These are phyloP conservation scores for Bipolaris zeicola DNA, from an alignment of 2,329 filamentous ascomycete species.

Conservation along the genomic window DNA sequence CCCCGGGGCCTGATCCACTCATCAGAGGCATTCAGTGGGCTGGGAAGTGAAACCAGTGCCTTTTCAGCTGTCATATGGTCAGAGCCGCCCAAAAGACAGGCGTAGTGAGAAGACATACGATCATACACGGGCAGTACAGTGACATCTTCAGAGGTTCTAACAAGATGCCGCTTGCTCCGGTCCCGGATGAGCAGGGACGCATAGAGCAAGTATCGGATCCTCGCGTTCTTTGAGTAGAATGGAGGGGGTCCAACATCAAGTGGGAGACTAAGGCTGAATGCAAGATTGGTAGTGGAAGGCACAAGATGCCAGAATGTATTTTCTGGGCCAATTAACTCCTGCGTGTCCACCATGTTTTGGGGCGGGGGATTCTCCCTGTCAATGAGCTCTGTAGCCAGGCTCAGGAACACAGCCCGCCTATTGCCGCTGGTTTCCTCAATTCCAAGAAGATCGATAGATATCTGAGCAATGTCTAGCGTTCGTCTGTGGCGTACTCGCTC, in stretches of 20 bases:
- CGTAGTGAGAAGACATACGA: slow-evolving; percentile 42
- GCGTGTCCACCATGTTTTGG: slow-evolving; percentile 55
- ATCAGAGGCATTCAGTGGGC: slow-evolving; percentile 57
- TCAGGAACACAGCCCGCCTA: slow-evolving; percentile 57
- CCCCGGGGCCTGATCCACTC: slow-evolving; percentile 52
- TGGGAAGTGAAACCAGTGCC: slow-evolving; percentile 59
- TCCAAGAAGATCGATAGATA: slow-evolving; percentile 59
- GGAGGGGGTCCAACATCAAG: slow-evolving; percentile 61
- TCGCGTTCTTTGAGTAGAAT: slow-evolving; percentile 58
- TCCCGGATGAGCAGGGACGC: slow-evolving; percentile 56
- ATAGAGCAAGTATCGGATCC: slow-evolving; percentile 58
- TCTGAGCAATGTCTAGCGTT: slow-evolving; percentile 54
- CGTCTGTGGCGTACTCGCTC: slow-evolving; percentile 52
- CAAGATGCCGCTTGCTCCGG: slow-evolving; percentile 55
- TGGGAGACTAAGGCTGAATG: slow-evolving; percentile 60
- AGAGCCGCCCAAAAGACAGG: slow-evolving; percentile 5
- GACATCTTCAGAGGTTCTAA: slow-evolving; percentile 58
- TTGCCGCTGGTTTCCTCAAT: slow-evolving; percentile 57
- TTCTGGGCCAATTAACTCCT: slow-evolving; percentile 44
- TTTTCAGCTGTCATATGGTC: slow-evolving; percentile 53
- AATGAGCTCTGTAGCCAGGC: slow-evolving; percentile 58
- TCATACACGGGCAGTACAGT: slow-evolving; percentile 61
- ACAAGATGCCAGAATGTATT: slow-evolving; percentile 57
- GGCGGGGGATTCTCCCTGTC: slow-evolving; percentile 58
- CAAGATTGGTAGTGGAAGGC: slow-evolving; percentile 54